Percentiles rank a stretch among this genome's conserved stretches.
These are phyloP conservation scores for Ceratocystiopsis minuta DNA, from an alignment of 2,329 filamentous ascomycete species.

Conservation along the genomic window DNA sequence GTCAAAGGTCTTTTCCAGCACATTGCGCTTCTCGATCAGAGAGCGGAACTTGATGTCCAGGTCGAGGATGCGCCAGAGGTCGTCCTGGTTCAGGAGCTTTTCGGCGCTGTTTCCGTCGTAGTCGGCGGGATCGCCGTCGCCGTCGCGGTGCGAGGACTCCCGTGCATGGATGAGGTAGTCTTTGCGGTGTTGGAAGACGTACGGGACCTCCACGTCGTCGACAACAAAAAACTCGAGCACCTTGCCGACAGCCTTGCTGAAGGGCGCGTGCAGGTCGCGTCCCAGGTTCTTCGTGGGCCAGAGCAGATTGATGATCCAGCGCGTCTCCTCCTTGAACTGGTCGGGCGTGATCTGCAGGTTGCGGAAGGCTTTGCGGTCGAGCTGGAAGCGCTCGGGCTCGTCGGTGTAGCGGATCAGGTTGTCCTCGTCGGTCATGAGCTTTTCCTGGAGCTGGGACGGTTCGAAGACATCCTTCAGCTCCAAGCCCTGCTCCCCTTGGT, in stretches of 20 bases:
- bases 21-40: slow-evolving; percentile 77
- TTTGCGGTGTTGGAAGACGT: slow-evolving; percentile 95
- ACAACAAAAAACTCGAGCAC: slow-evolving; percentile 90
- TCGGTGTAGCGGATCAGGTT: slow-evolving; percentile 76
- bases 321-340: slow-evolving; percentile 74
- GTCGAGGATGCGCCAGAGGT: slow-evolving; percentile 89
- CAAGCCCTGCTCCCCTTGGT: slow-evolving; percentile 64
- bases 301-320: slow-evolving; percentile 82
- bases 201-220: slow-evolving; percentile 88
- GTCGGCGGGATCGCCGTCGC: slow-evolving; percentile 52
- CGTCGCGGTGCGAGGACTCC: slow-evolving; percentile 43
- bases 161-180: slow-evolving; percentile 89
- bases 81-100: slow-evolving; percentile 78
- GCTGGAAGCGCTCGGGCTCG: slow-evolving; percentile 83
- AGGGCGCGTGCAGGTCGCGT: slow-evolving; percentile 57
- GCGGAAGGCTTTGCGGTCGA: slow-evolving; percentile 78
- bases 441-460: slow-evolving; percentile 83
- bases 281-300: slow-evolving; percentile 71
- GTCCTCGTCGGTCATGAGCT: slow-evolving; percentile 88
- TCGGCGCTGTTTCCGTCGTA: slow-evolving; percentile 55
- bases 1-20: slow-evolving; percentile 61
- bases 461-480: slow-evolving; percentile 98
- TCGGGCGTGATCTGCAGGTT: slow-evolving; percentile 64
- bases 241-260: slow-evolving; percentile 75
- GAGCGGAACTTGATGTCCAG: slow-evolving; percentile 90